A percentile compares a stretch with the other conserved stretches of the same genome.
Conservation (phyloP, 1,139 yeast genomes). For the Kodamaea derodonti region DNA sequence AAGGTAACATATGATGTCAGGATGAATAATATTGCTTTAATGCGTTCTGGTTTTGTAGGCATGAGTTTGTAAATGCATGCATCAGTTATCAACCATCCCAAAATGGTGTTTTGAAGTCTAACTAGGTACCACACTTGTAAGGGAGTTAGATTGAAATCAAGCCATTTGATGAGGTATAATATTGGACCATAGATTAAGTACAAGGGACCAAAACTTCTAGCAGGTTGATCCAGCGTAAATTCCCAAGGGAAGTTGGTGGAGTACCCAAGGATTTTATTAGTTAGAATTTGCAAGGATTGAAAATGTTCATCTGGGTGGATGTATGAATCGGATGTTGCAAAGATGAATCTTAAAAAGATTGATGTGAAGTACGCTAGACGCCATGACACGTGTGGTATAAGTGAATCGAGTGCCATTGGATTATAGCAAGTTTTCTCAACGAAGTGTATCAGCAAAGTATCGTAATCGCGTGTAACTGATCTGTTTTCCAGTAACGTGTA, state of each 20-base stretch:
- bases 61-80: conserved; percentile 46
- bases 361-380: conserved; percentile 39
- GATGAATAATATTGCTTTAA: conserved; percentile 61
- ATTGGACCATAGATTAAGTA: conserved; percentile 71
- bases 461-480: too few relatives aligned
- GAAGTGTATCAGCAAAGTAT: too few relatives aligned
- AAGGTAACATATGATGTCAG: conserved; percentile 78
- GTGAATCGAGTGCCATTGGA: not conserved
- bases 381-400: conserved; percentile 27
- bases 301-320: conserved; percentile 98
- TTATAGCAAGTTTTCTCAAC: too few relatives aligned
- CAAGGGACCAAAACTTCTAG: conserved; percentile 72
- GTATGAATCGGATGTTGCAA: conserved; percentile 74
- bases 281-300: conserved; percentile 76
- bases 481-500: too few relatives aligned
- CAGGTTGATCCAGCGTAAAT: conserved; percentile 53
- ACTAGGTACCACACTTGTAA: conserved; percentile 50
- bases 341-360: conserved; percentile 48
- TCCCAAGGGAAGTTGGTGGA: conserved; percentile 81
- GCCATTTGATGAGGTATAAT: conserved; percentile 26
- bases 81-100: conserved; percentile 60
- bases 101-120: conserved; percentile 53
- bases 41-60: conserved; percentile 57
- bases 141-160: conserved; percentile 31
- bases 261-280: conserved; percentile 46